These are phyloP conservation scores for Prunus mira DNA, from an alignment of 306 rosid genomes.

Conservation along the genomic window DNA sequence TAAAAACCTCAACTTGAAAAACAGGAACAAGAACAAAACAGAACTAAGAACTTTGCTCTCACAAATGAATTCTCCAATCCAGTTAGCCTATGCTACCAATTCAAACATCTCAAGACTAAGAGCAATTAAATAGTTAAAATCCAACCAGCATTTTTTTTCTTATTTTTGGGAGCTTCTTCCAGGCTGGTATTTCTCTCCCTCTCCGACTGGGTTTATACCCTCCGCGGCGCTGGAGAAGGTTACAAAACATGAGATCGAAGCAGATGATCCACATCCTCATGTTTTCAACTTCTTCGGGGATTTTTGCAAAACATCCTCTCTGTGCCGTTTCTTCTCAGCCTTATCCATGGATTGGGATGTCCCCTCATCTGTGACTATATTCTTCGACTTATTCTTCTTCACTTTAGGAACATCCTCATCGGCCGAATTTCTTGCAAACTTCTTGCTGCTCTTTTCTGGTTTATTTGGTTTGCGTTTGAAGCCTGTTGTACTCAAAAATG, in stretches of 20 bases:
- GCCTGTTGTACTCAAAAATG: slow-evolving; percentile 61
- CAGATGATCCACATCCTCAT: background rate
- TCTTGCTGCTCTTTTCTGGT: slow-evolving; percentile 30
- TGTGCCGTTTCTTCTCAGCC: background rate
- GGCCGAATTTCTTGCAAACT: slow-evolving; percentile 24
- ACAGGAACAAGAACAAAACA: background rate
- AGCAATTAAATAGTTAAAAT: background rate
- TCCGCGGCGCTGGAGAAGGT: background rate
- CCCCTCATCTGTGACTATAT: background rate
- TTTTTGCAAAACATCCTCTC: background rate
- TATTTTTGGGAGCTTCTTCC: background rate
- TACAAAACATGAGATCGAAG: background rate
- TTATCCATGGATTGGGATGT: background rate
- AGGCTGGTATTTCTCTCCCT: background rate
- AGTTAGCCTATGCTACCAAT: slow-evolving; percentile 10
- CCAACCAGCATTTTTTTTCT: background rate
- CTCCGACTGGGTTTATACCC: background rate
- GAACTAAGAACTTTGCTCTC: background rate
- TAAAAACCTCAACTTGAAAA: background rate
- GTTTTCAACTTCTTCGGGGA: slow-evolving; percentile 9
- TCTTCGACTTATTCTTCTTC: slow-evolving; percentile 35
- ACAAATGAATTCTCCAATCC: slow-evolving; percentile 1
- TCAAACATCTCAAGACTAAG: slow-evolving; percentile 23
- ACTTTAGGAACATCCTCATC: slow-evolving; percentile 34
- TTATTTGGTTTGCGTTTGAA: slow-evolving; percentile 44